Percentiles rank a stretch among this genome's conserved stretches.
Evolutionary conservation across 495 filamentous ascomycete genomes (phyloP).

Genomic region (Penicillium silybi): DNA sequence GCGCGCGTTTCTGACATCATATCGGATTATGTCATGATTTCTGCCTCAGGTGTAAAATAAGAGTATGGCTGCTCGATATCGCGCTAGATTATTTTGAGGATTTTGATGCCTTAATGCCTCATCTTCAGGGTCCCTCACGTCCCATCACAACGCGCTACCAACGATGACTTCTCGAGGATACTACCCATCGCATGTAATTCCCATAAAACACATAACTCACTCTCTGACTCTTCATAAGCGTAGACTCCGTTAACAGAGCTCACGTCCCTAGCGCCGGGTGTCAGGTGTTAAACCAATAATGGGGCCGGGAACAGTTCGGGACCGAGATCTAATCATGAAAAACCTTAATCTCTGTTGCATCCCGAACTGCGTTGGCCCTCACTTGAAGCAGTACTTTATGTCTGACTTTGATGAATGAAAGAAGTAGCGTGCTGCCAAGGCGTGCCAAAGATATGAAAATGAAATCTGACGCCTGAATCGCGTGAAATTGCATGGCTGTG

Average conservation of each 20-base stretch:
- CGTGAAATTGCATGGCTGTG: background rate
- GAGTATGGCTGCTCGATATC: no score
- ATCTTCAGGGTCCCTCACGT: no score
- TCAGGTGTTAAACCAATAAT: no score
- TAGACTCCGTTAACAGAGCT: no score
- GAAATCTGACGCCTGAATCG: background rate
- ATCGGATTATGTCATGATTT: background rate
- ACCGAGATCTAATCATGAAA: background rate
- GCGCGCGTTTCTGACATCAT: conserved; percentile 19
- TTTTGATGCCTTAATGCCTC: no score
- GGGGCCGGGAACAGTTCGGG: background rate
- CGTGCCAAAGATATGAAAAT: background rate
- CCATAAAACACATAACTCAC: no score
- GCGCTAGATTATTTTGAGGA: no score
- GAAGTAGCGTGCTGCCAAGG: background rate
- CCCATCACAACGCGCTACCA: no score
- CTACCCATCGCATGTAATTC: no score
- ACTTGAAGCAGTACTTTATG: background rate
- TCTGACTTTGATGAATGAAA: background rate
- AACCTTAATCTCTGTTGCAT: background rate
- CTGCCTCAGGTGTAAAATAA: conserved; percentile 37
- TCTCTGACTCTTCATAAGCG: no score
- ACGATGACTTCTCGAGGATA: no score
- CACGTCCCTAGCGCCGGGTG: no score
- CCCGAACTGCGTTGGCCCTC: background rate